Percentiles rank a stretch among this genome's conserved stretches.
These are phyloP conservation scores for Persicaria tinctoria DNA, from an alignment of 148 eudicot species.

Conservation along the genomic window DNA sequence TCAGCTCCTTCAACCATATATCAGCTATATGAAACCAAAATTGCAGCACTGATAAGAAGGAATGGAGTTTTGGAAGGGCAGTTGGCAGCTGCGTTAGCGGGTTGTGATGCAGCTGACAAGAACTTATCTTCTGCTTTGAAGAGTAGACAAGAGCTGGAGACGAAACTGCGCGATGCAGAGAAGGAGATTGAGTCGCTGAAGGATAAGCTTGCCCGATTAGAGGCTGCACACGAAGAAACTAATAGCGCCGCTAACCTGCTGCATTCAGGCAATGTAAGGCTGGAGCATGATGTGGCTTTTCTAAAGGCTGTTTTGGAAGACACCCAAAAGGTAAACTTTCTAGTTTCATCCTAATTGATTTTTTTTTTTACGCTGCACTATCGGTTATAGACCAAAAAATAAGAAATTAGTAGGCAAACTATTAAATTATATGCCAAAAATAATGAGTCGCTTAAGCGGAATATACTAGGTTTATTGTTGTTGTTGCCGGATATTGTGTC, in stretches of 20 bases:
- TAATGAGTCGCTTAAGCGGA: too few relatives aligned
- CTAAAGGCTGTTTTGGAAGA: conserved; percentile 93
- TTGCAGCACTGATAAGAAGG: conserved; percentile 58
- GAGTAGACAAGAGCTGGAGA: conserved; percentile 71
- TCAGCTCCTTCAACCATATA: conserved; percentile 42
- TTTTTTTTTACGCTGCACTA: not conserved
- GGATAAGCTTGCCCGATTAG: conserved; percentile 67
- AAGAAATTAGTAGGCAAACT: too few relatives aligned
- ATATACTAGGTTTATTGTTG: too few relatives aligned
- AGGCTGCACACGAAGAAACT: conserved; percentile 86
- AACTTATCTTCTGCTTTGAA: conserved; percentile 50
- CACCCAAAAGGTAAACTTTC: conserved; percentile 72
- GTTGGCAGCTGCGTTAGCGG: conserved; percentile 58
- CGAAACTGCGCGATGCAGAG: conserved; percentile 42
- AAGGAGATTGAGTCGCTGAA: conserved; percentile 68
- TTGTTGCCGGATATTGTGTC: too few relatives aligned
- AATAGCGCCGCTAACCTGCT: conserved; percentile 37
- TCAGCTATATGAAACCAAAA: conserved; percentile 64
- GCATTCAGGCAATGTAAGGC: conserved; percentile 87
- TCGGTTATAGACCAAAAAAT: too few relatives aligned
- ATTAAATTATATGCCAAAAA: too few relatives aligned
- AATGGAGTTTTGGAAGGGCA: conserved; percentile 87
- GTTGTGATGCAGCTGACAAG: conserved; percentile 80
- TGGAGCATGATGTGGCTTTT: conserved; percentile 98
- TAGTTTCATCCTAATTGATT: not conserved